Conservation (phyloP, 371 early-diverging fungal species). For the Circinella umbellata region DNA sequence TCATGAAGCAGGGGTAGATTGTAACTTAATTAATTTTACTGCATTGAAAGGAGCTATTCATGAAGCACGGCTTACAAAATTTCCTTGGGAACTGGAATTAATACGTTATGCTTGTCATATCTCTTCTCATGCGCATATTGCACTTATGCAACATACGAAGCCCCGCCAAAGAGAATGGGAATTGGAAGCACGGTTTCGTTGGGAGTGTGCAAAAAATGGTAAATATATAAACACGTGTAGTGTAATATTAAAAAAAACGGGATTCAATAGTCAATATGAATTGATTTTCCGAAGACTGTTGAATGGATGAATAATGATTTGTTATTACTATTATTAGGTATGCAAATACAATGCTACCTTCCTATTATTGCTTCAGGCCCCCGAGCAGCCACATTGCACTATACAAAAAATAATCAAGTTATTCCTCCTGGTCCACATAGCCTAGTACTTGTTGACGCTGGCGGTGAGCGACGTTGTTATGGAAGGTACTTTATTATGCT, state of each 20-base stretch:
- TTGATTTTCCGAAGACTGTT: too few species aligned
- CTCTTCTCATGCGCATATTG: constrained; percentile 50
- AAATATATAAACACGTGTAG: constrained; percentile 19
- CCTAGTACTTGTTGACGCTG: constrained; percentile 87
- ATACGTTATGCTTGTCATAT: constrained; percentile 40
- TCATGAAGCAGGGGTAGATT: neutral
- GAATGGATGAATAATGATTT: neutral
- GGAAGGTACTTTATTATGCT: constrained; percentile 38
- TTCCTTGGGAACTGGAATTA: constrained; percentile 53
- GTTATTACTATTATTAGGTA: neutral
- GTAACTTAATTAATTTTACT: neutral
- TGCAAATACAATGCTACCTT: constrained; percentile 45
- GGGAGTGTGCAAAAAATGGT: constrained; percentile 53
- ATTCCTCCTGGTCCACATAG: constrained; percentile 33
- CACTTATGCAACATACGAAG: constrained; percentile 35
- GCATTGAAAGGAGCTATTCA: neutral
- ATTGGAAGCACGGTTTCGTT: constrained; percentile 61
- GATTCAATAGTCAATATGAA: neutral
- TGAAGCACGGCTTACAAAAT: constrained; percentile 42
- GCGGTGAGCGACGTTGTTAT: constrained; percentile 79
- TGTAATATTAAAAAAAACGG: neutral
- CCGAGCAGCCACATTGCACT: constrained; percentile 60
- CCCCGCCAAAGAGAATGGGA: constrained; percentile 59
- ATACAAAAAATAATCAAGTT: constrained; percentile 50
- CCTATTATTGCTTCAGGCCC: constrained; percentile 64